phyloP scores from a whole-genome alignment of 345 rosid genomes.

The Euphorbia pulcherrima region DNA sequence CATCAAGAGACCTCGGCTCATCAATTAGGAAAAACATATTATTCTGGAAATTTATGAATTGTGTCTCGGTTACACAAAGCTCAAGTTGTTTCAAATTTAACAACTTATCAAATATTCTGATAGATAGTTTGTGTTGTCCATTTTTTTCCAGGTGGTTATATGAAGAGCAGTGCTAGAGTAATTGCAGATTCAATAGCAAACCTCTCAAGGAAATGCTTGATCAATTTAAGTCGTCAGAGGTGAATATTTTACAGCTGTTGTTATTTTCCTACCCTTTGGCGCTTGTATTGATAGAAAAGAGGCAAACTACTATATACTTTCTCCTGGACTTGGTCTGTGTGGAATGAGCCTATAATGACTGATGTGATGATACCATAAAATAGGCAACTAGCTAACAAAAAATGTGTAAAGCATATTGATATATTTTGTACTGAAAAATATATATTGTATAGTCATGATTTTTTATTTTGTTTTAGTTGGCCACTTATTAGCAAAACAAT shows the following conservation, averaged over 20 bases:
- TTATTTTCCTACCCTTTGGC: background rate
- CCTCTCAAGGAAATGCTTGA: constrained; percentile 57
- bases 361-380: background rate
- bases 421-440: background rate
- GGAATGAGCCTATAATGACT: background rate
- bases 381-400: background rate
- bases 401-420: background rate
- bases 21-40: background rate
- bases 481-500: too few species aligned
- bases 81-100: background rate
- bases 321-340: background rate
- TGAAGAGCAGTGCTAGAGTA: constrained; percentile 89
- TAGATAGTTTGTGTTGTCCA: background rate
- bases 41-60: background rate
- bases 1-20: background rate
- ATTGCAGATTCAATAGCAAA: constrained; percentile 74
- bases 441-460: background rate
- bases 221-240: constrained; percentile 28
- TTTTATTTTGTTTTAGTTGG: too few species aligned
- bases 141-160: constrained; percentile 78
- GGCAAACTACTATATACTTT: background rate
- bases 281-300: background rate
- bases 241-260: background rate
- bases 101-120: background rate
- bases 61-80: background rate